Percentiles rank a stretch among this genome's conserved stretches.
These are phyloP conservation scores for Cyclospora cayetanensis DNA, from an alignment of 169 alveolate species.

Conservation along the genomic window DNA sequence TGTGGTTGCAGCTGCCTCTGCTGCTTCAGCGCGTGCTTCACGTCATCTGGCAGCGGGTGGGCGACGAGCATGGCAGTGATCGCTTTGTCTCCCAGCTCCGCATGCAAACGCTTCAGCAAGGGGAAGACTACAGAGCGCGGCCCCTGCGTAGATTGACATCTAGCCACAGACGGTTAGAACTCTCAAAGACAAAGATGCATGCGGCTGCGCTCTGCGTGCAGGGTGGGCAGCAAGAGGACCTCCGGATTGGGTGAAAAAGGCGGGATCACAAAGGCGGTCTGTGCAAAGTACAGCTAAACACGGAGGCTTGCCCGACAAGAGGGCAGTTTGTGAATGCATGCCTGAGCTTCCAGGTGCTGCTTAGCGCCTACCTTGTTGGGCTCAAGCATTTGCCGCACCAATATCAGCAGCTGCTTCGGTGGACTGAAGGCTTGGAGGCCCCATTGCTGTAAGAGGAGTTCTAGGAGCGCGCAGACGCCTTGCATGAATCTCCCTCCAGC, in stretches of 20 bases:
- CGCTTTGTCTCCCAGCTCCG: conserved; percentile 48
- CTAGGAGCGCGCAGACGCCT: conserved; percentile 65
- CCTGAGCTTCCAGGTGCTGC: too few species aligned
- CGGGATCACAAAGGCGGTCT: too few species aligned
- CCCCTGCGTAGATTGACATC: conserved; percentile 41
- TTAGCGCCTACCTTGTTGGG: conserved; percentile 42
- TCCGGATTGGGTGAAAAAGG: too few species aligned
- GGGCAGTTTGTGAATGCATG: background rate
- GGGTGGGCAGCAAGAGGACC: too few species aligned
- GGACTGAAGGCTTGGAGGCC: conserved; percentile 51
- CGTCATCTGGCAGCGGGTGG: conserved; percentile 63
- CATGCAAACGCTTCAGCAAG: conserved; percentile 43
- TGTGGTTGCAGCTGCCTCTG: conserved; percentile 25
- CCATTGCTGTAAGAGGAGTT: conserved; percentile 63
- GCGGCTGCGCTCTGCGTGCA: too few species aligned
- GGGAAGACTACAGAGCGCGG: conserved; percentile 57
- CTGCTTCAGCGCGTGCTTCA: conserved; percentile 45
- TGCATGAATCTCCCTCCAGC: conserved; percentile 66
- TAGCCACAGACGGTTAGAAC: too few species aligned
- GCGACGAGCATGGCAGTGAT: conserved; percentile 63
- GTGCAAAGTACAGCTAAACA: too few species aligned
- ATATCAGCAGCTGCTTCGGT: conserved; percentile 46
- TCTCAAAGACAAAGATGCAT: too few species aligned
- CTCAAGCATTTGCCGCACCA: conserved; percentile 63
- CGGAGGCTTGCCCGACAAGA: too few species aligned